Evolutionary conservation across 2,329 filamentous ascomycete species (phyloP), one percentile per base, ranked within the genome.

Genomic region (Sporothrix mexicana): DNA sequence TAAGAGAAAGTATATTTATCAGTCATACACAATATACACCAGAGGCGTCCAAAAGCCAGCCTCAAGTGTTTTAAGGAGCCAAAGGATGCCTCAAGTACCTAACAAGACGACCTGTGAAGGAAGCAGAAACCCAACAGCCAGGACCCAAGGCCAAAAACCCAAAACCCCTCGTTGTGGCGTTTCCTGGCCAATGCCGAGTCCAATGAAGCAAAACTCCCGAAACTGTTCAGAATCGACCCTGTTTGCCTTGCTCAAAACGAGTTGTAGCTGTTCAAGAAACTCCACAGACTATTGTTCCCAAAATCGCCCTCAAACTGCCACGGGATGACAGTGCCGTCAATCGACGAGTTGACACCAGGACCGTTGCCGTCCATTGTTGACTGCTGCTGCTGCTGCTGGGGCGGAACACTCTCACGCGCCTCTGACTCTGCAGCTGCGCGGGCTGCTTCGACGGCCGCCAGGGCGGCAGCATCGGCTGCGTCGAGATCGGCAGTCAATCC

Each of bases 241-340:
- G 10, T 25, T 12, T 30, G 20, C 36, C 62, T 41, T 10, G 3
- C 6, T 69, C 41, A 74, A 69, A 74, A 75, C 20, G 74, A 80
- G 49, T 82, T 81, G 75, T 84, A 84, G 75, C 84, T 85, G 76
- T 89, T 89, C 76, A 89, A 77, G 73, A 88, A 79, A 51, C 84
- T 85, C 87, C 87, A 88, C 72, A 89, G 83, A 61, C 86, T 88
- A 76, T 88, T 86, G 66, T 83, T 83, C 2, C 83, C 84, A 79
- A 88, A 88, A 72, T 84, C 86, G 1, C 87, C 87, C 30, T 84
- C 86, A 79, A 89, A 89, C 73, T 86, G 83, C 84, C 84, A 86
- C 41, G 79, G 76, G 43, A 76, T 71, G 1, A 53, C 55, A 1
- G 55, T 64, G 36, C 70, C 75, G 66, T 74, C 74, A 12, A 73